Base-by-base conservation (phyloP, 2,329 filamentous ascomycete species). In the Exophiala xenobiotica region DNA sequence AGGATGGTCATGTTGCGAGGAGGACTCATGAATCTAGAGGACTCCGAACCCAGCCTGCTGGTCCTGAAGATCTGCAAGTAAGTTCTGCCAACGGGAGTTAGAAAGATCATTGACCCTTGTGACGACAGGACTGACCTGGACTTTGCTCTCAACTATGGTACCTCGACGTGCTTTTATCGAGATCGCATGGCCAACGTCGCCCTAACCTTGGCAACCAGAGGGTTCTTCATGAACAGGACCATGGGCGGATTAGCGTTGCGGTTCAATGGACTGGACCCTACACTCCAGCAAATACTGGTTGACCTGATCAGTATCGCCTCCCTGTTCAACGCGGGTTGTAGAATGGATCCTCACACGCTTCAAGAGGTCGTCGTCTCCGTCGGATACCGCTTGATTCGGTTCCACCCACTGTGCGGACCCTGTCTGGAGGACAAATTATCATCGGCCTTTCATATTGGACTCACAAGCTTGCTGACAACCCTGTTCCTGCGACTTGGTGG, bases 1-100 rank as follows among this genome's bases (percentile, higher is more conserved):
- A 42, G 26, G 16, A 42, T 42, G 39, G 24, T 42, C n/a, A 3
- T 12, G 8, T 8, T 42, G 39, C 39, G 39, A 14, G 39, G 39
- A 12, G 39, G 39, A 8, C 20, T 42, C 9, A 14, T 22, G 20
- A 22, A 16, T n/a, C 39, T 42, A 3, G 39, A 35, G 31, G 11
- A 12, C 7, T 14, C 19, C 16, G 39, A 42, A 27, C 19, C 11
- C 23, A 24, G 19, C 26, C 39, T 26, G 39, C n/a, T 42, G 39
- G 22, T 26, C n/a, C n/a, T 42, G 18, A 42, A 42, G 14, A n/a
- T 42, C 20, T 42, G 39, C 39, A 42, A 14, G 39, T 27, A 42
- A 27, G 39, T 42, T 16, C 14, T 14, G 12, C 12, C 9, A 14
- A 14, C 18, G 12, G n/a, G n/a, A n/a, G n/a, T n/a, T n/a, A n/a